These are phyloP conservation scores for Lathyrus sativus DNA, from an alignment of 306 rosid genomes.

Conservation along the genomic window DNA sequence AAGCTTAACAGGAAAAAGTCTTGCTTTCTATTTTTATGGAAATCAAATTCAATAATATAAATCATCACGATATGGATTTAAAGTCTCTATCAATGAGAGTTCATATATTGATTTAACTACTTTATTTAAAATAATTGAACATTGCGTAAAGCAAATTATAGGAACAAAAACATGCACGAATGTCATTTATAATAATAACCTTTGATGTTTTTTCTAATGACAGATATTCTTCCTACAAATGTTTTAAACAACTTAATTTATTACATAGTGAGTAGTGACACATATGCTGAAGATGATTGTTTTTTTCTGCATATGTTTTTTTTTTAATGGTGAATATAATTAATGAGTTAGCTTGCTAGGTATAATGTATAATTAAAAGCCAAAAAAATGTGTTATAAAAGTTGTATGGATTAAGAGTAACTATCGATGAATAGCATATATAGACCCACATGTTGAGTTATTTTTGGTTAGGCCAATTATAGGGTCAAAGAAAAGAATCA, in stretches of 20 bases:
- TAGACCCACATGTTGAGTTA: constrained; percentile 31
- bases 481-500: constrained; percentile 37
- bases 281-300: too few species aligned
- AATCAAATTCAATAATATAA: not conserved
- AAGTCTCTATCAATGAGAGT: constrained; percentile 3
- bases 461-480: constrained; percentile 31
- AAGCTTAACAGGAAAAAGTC: not conserved
- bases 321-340: too few species aligned
- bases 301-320: too few species aligned
- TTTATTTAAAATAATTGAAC: constrained; percentile 22
- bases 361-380: not conserved
- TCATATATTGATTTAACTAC: not conserved
- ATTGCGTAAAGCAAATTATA: not conserved
- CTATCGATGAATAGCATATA: not conserved
- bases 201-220: not conserved
- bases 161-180: constrained; percentile 7
- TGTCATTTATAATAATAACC: not conserved
- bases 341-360: too few species aligned
- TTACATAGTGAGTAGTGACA: too few species aligned
- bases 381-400: not conserved
- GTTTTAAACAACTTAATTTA: not conserved
- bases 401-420: not conserved
- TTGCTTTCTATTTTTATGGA: not conserved
- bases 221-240: not conserved
- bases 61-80: constrained; percentile 2